Base-by-base conservation (phyloP, 768 basidiomycete species). In the Agrocybe chaxingu region DNA sequence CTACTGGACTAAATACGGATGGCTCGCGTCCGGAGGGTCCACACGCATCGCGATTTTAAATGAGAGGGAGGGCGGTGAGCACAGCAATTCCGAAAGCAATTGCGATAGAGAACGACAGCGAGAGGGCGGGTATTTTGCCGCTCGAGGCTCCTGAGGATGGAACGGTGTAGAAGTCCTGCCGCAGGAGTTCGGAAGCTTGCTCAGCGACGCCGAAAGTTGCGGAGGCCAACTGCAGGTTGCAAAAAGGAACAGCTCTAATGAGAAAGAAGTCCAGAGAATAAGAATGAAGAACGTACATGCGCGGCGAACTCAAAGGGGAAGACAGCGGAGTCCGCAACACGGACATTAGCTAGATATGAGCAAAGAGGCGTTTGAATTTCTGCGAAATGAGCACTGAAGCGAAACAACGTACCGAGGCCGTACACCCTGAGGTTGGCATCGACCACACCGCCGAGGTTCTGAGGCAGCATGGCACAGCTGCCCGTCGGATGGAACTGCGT, bases 401-500 rank as follows among this genome's bases (percentile, higher is more conserved):
- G 5, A 24, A 24, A 5, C 7, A n/a, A 55, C 63, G 9, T 36
- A 67, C 64, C 63, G 24, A 64, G 30, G 18, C 65, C 65, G 48
- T 70, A 65, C 12, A 69, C 69, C 44, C 55, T 58, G 41, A 67
- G 49, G 41, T 59, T 60, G 0, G 58, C 52, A 54, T 66, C 60
- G 8, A 70, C 66, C 1, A 66, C 66, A n/a, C 67, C 66, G 1
- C 69, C 69, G 41, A 58, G 57, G 11, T 52, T 51, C 34, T 51
- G 52, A 0, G 65, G 66, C 19, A 68, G 47, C 67, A 70, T 70
- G n/a, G 65, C 57, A 45, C 64, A 65, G 50, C 59, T 66, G 10
- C 56, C 61, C 19, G 57, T 58, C 13, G 84, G 84, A 60, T 87
- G 85, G 65, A 67, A 84, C 67, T 86, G 80, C 10, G 80, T 81